Conservation (phyloP, 2,329 filamentous ascomycete species). For the Leptographium flavum region DNA sequence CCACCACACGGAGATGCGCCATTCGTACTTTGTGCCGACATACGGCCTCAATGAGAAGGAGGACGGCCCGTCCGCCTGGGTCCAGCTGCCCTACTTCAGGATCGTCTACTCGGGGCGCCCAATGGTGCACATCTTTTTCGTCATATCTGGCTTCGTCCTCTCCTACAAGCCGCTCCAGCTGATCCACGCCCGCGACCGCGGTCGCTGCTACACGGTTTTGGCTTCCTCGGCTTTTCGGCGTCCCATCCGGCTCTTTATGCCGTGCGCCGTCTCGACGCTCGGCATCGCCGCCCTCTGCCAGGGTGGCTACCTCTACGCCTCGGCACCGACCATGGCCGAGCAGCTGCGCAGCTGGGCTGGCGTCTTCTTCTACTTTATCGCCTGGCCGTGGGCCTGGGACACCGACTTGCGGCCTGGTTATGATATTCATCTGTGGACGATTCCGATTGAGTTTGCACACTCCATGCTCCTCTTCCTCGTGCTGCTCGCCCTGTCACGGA, state of each 20-base stretch:
- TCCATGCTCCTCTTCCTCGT: slow-evolving; percentile 28
- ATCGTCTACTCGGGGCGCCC: slow-evolving; percentile 28
- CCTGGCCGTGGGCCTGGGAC: slow-evolving; percentile 23
- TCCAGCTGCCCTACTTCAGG: slow-evolving; percentile 30
- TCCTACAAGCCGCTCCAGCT: slow-evolving; percentile 28
- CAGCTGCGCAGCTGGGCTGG: slow-evolving; percentile 18
- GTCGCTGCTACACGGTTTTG: slow-evolving; percentile 23
- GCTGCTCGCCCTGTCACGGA: slow-evolving; percentile 22
- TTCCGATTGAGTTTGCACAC: slow-evolving; percentile 31
- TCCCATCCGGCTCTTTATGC: slow-evolving; percentile 30
- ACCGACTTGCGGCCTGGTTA: slow-evolving; percentile 21
- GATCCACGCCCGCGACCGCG: slow-evolving; percentile 23
- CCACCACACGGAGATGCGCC: slow-evolving; percentile 29
- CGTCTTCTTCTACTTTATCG: slow-evolving; percentile 18
- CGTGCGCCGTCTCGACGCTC: slow-evolving; percentile 27
- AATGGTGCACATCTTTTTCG: slow-evolving; percentile 37
- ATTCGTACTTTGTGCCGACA: slow-evolving; percentile 18
- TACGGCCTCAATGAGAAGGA: slow-evolving; percentile 23
- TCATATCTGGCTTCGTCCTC: slow-evolving; percentile 34
- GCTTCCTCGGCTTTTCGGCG: slow-evolving; percentile 32
- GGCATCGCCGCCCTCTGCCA: slow-evolving; percentile 22
- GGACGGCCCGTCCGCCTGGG: slow-evolving; percentile 14
- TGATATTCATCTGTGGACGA: slow-evolving; percentile 33
- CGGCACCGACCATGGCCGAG: slow-evolving; percentile 13
- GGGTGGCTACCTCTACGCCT: slow-evolving; percentile 14